A percentile compares a stretch with the other conserved stretches of the same genome.
Evolutionary conservation across 345 rosid species (phyloP).

Genomic region (Salix brachista): DNA sequence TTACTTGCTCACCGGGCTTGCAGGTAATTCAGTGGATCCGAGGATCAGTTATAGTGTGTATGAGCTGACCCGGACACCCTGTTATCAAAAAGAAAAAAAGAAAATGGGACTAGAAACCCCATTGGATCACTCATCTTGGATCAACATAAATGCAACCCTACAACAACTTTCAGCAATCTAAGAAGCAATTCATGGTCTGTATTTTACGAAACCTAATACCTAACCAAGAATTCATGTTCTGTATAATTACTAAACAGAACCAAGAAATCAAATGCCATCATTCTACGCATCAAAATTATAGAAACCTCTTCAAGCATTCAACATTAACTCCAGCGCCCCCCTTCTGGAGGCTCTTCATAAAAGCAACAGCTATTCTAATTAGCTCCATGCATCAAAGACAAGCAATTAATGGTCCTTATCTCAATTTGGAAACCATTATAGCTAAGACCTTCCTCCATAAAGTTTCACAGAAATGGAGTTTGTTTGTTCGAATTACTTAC

Average conservation of each 20-base stretch:
- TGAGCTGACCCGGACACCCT: no score
- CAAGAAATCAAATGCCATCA: constrained; percentile 13
- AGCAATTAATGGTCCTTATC: not conserved
- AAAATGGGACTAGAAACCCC: not conserved
- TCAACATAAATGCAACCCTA: not conserved
- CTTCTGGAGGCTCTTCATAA: constrained; percentile 2
- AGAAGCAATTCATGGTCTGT: not conserved
- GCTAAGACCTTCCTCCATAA: constrained; percentile 19
- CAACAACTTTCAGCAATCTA: constrained; percentile 9
- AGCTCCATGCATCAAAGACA: constrained; percentile 4
- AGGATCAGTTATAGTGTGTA: rapidly evolving
- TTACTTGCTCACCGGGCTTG: no score
- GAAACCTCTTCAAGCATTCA: constrained; percentile 6
- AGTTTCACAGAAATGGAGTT: constrained; percentile 8
- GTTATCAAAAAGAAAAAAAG: no score
- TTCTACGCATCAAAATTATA: constrained; percentile 2
- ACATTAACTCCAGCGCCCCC: constrained; percentile 14
- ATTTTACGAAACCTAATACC: not conserved
- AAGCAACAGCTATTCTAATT: constrained; percentile 21
- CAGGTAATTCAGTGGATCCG: no score
- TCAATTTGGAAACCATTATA: constrained; percentile 14
- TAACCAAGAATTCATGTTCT: not conserved
- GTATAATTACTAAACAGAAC: not conserved
- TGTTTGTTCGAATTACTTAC: constrained; percentile 20
- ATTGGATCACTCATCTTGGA: not conserved